Percentiles rank a stretch among this genome's conserved stretches.
These are phyloP conservation scores for Ogataea philodendri DNA, from an alignment of 805 yeast species.

Conservation along the genomic window DNA sequence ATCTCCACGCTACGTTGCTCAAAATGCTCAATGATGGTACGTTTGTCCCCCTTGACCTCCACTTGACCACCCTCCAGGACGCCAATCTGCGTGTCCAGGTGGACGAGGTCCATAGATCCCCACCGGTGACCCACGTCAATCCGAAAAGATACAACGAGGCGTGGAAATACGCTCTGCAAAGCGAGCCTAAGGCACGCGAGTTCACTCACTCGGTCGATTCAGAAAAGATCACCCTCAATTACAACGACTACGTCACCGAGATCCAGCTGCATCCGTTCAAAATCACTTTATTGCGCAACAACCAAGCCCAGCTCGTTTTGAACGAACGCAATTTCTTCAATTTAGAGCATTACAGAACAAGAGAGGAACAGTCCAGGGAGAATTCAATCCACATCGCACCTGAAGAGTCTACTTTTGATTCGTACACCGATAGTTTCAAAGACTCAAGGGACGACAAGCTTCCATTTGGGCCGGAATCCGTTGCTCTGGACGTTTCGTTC, in stretches of 20 bases:
- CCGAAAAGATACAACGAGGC: constrained; percentile 60
- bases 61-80: constrained; percentile 52
- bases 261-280: constrained; percentile 49
- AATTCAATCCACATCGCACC: constrained; percentile 43
- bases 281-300: constrained; percentile 46
- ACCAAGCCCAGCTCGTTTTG: constrained; percentile 48
- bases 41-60: constrained; percentile 51
- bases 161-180: constrained; percentile 53
- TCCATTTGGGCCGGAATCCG: constrained; percentile 86
- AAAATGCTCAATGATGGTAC: constrained; percentile 45
- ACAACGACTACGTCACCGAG: constrained; percentile 46
- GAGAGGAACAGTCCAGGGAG: constrained; percentile 38
- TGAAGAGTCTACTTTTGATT: constrained; percentile 62
- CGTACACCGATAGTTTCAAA: constrained; percentile 68
- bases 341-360: constrained; percentile 73
- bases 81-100: constrained; percentile 59
- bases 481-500: constrained; percentile 76
- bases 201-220: constrained; percentile 23
- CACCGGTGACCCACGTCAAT: constrained; percentile 23
- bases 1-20: constrained; percentile 44
- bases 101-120: constrained; percentile 56
- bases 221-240: constrained; percentile 27
- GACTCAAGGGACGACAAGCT: constrained; percentile 65
- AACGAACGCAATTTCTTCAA: constrained; percentile 74
- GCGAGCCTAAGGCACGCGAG: constrained; percentile 25